These are phyloP conservation scores for Verticillium alfalfae DNA, from an alignment of 2,329 filamentous ascomycete genomes.

Conservation along the genomic window DNA sequence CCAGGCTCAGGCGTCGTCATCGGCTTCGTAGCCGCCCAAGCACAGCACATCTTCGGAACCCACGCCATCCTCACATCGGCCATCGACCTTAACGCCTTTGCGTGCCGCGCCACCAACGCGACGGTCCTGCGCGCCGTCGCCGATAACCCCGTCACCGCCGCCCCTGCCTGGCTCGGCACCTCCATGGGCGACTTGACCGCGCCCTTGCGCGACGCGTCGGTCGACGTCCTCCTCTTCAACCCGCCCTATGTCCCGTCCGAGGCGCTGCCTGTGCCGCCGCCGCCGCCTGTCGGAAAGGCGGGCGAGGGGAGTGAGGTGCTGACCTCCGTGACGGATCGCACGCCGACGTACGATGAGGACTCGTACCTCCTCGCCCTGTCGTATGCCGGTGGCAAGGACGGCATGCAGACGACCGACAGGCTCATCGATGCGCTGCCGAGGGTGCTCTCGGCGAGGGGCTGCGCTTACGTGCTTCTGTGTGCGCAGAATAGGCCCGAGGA, in stretches of 20 bases:
- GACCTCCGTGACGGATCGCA: slow-evolving; percentile 14
- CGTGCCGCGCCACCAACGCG: slow-evolving; percentile 67
- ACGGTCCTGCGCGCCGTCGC: slow-evolving; percentile 54
- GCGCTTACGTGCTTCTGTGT: slow-evolving; percentile 86
- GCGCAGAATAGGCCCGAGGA: slow-evolving; percentile 80
- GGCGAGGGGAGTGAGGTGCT: slow-evolving; percentile 13
- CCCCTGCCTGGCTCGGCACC: slow-evolving; percentile 57
- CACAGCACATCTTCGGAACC: slow-evolving; percentile 66
- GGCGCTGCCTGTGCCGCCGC: slow-evolving; percentile 55
- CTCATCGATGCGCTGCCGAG: slow-evolving; percentile 65
- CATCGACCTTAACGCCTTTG: slow-evolving; percentile 80
- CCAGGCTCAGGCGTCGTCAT: slow-evolving; percentile 92
- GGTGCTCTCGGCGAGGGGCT: slow-evolving; percentile 61
- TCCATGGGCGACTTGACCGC: slow-evolving; percentile 65
- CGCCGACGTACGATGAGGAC: slow-evolving; percentile 65
- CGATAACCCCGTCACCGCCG: slow-evolving; percentile 25
- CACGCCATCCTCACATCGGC: slow-evolving; percentile 65
- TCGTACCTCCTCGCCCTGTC: slow-evolving; percentile 78
- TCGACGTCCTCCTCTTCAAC: slow-evolving; percentile 93
- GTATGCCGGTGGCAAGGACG: slow-evolving; percentile 83
- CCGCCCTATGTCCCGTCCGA: slow-evolving; percentile 92
- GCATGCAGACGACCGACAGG: slow-evolving; percentile 88
- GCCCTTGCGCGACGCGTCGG: slow-evolving; percentile 48
- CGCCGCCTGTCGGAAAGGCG: not conserved
- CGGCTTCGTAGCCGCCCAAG: slow-evolving; percentile 77